Percentiles rank a stretch among this genome's conserved stretches.
phyloP scores from a whole-genome alignment of 305 asterid species.

The Rubia balearica region DNA sequence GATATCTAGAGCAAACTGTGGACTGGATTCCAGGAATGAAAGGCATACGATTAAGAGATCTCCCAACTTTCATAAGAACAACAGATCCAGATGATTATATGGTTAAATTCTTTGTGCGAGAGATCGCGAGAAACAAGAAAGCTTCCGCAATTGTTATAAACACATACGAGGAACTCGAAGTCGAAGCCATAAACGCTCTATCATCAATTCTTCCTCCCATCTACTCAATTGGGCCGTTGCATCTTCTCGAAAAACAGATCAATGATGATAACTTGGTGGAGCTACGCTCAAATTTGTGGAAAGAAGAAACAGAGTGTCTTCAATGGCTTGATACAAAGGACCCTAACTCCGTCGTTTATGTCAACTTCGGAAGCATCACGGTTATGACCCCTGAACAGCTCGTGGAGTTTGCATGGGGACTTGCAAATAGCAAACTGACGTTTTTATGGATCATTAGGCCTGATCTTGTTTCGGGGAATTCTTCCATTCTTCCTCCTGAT shows the following conservation, averaged over 20 bases:
- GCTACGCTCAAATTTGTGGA: not conserved
- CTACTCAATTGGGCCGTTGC: slow-evolving; percentile 45
- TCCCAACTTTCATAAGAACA: slow-evolving; percentile 20
- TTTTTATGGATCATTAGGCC: slow-evolving; percentile 7
- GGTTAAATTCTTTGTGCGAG: not conserved
- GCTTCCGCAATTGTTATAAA: not conserved
- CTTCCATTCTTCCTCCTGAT: not conserved
- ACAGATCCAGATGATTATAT: slow-evolving; percentile 12
- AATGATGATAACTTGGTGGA: not conserved
- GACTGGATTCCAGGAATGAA: slow-evolving; percentile 34
- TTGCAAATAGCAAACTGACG: not conserved
- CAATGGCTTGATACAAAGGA: not conserved
- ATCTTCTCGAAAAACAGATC: slow-evolving; percentile 22
- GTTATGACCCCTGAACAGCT: not conserved
- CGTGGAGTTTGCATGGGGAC: slow-evolving; percentile 6
- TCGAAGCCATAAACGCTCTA: slow-evolving; percentile 25
- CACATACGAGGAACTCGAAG: slow-evolving; percentile 15
- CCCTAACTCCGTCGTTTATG: not conserved
- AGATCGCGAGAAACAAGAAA: not conserved
- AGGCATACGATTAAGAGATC: slow-evolving; percentile 26
- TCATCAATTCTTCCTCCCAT: slow-evolving; percentile 37
- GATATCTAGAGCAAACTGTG: slow-evolving; percentile 24
- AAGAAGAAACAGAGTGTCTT: not conserved
- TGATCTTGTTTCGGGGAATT: not conserved
- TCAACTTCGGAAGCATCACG: slow-evolving; percentile 7